These are phyloP conservation scores for Stygiomarasmius scandens DNA, from an alignment of 1,284 basidiomycete species.

Conservation along the genomic window DNA sequence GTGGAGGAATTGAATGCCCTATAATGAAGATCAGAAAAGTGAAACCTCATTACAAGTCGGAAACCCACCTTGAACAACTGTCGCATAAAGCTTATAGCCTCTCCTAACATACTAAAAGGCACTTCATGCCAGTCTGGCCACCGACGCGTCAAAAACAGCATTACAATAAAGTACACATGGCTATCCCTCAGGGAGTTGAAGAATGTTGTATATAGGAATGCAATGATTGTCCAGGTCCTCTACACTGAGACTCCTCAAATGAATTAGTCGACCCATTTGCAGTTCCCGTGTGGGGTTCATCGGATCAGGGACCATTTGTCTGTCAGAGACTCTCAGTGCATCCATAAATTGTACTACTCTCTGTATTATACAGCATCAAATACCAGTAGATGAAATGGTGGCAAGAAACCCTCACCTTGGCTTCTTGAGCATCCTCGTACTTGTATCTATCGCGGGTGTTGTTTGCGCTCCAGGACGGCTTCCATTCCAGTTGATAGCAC, in stretches of 20 bases:
- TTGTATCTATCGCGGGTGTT: background rate
- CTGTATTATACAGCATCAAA: background rate
- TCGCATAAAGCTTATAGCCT: conserved; percentile 30
- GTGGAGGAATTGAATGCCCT: conserved; percentile 45
- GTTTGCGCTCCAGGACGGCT: conserved; percentile 35
- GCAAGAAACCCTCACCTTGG: background rate
- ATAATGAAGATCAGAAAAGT: background rate
- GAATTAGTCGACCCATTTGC: conserved; percentile 27
- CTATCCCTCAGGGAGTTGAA: conserved; percentile 27
- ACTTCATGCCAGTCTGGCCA: conserved; percentile 13
- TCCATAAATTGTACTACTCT: conserved; percentile 26
- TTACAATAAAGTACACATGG: conserved; percentile 28
- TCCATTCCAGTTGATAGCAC: conserved; percentile 38
- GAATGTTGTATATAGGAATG: conserved; percentile 35
- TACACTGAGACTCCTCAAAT: conserved; percentile 12
- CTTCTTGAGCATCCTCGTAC: conserved; percentile 10
- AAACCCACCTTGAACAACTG: conserved; percentile 35
- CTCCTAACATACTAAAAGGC: conserved; percentile 33
- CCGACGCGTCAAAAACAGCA: conserved; percentile 26
- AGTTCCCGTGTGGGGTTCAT: background rate
- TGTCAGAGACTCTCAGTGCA: conserved; percentile 33
- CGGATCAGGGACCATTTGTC: conserved; percentile 21
- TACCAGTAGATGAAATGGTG: too few species aligned
- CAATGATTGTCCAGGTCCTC: conserved; percentile 36
- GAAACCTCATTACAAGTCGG: background rate